A percentile compares a stretch with the other conserved stretches of the same genome.
phyloP scores from a whole-genome alignment of 2,329 filamentous ascomycete species.

The Stylonectria norvegica region DNA sequence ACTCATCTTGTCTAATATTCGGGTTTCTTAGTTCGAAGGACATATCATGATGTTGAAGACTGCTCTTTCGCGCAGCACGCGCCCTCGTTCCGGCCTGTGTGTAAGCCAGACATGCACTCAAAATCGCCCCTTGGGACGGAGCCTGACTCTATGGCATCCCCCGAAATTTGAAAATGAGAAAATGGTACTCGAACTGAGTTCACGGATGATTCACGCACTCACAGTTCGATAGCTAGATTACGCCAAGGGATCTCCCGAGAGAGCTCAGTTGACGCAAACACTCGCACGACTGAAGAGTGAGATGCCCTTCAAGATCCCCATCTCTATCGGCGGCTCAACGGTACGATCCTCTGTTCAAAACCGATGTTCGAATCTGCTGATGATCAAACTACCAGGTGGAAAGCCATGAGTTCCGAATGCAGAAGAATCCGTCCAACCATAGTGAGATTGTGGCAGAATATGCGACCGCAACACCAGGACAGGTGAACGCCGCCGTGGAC shows the following conservation, averaged over 20 bases:
- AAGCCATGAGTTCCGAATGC: conserved; percentile 10
- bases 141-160: conserved; percentile 15
- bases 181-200: too few relatives aligned
- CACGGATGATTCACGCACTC: too few relatives aligned
- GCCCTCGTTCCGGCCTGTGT: conserved; percentile 8
- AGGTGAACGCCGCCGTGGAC: conserved; percentile 9
- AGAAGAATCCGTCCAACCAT: conserved; percentile 17
- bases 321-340: conserved; percentile 9
- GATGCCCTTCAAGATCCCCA: conserved; percentile 14
- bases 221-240: conserved; percentile 21
- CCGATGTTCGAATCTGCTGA: fast-evolving
- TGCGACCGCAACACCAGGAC: background rate
- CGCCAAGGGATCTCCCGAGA: conserved; percentile 17
- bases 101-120: background rate
- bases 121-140: conserved; percentile 1
- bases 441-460: conserved; percentile 13
- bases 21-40: too few relatives aligned
- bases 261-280: conserved; percentile 13
- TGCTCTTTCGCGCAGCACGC: conserved; percentile 7
- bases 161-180: conserved; percentile 22
- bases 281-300: conserved; percentile 15
- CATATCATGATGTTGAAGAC: too few relatives aligned
- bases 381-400: background rate
- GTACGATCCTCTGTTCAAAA: conserved; percentile 1
- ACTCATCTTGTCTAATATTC: too few relatives aligned